Evolutionary conservation across 2,329 filamentous ascomycete species (phyloP).

Genomic region (Cordyceps cateniannulata): DNA sequence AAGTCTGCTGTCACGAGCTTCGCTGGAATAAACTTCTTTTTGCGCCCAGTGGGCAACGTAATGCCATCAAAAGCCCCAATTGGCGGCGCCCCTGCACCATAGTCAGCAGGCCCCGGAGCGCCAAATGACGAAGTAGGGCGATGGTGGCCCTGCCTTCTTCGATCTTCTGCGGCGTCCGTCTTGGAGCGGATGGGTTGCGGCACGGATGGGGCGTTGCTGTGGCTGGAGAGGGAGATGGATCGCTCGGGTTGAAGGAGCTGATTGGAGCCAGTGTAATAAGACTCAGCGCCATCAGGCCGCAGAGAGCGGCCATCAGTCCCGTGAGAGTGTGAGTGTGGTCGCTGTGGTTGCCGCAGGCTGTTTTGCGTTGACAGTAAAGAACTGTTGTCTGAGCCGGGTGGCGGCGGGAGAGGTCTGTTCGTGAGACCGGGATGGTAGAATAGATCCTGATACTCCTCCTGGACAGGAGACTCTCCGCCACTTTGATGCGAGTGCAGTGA

Average conservation of each 20-base stretch:
- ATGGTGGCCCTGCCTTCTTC: slow-evolving; percentile 47
- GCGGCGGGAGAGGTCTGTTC: slow-evolving; percentile 57
- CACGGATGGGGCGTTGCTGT: slow-evolving; percentile 72
- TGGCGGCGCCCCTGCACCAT: slow-evolving; percentile 48
- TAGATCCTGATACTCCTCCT: slow-evolving; percentile 77
- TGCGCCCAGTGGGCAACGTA: slow-evolving; percentile 69
- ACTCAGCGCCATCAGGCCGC: slow-evolving; percentile 41
- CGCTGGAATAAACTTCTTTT: slow-evolving; percentile 76
- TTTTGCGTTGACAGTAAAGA: slow-evolving; percentile 42
- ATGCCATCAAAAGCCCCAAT: slow-evolving; percentile 72
- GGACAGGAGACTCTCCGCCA: slow-evolving; percentile 58
- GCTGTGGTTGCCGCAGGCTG: slow-evolving; percentile 33
- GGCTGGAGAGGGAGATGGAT: slow-evolving; percentile 76
- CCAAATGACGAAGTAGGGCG: slow-evolving; percentile 43
- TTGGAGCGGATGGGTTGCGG: slow-evolving; percentile 83
- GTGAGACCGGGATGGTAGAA: slow-evolving; percentile 86
- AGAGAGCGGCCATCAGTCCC: slow-evolving; percentile 39
- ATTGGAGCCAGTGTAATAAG: slow-evolving; percentile 33
- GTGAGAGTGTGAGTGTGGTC: slow-evolving; percentile 43
- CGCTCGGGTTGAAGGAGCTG: slow-evolving; percentile 50
- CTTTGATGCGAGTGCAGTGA: slow-evolving; percentile 50
- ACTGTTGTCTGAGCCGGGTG: slow-evolving; percentile 56
- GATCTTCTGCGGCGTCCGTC: slow-evolving; percentile 79
- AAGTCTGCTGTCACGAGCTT: slow-evolving; percentile 79
- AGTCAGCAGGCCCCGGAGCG: slow-evolving; percentile 48